These are phyloP conservation scores for Suillus tomentosus DNA, from an alignment of 768 basidiomycete genomes.

Conservation along the genomic window DNA sequence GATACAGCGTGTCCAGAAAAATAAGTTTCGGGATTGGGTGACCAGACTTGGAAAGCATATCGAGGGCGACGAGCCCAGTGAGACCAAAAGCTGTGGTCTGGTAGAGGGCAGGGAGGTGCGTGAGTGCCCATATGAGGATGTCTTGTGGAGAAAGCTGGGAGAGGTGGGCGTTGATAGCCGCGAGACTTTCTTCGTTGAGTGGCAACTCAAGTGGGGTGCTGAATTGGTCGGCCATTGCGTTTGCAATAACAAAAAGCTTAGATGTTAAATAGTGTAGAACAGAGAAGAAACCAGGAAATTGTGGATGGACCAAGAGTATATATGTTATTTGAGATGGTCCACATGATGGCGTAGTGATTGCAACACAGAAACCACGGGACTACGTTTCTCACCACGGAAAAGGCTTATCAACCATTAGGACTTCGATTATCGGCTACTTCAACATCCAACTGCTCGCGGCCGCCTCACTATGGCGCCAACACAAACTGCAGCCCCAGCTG, in stretches of 20 bases:
- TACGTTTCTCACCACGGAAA: background rate
- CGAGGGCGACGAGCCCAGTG: slow-evolving; percentile 90
- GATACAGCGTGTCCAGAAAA: slow-evolving; percentile 96
- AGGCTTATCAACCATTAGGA: background rate
- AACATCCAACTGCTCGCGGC: background rate
- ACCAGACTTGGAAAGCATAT: slow-evolving; percentile 80
- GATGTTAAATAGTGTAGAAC: background rate
- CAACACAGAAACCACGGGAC: background rate
- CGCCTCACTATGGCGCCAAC: slow-evolving; percentile 15
- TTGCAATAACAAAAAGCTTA: background rate
- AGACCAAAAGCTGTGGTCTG: slow-evolving; percentile 98
- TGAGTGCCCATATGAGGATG: slow-evolving; percentile 84
- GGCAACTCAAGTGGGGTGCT: slow-evolving; percentile 56
- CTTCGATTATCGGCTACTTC: background rate
- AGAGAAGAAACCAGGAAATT: background rate
- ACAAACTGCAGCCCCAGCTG: slow-evolving; percentile 10
- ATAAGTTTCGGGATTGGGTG: slow-evolving; percentile 75
- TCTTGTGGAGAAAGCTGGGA: slow-evolving; percentile 73
- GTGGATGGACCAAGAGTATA: background rate
- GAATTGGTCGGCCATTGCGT: slow-evolving; percentile 27
- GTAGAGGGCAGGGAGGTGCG: slow-evolving; percentile 75
- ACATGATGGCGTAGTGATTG: slow-evolving; percentile 9
- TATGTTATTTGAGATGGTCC: slow-evolving; percentile 5
- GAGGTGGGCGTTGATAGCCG: slow-evolving; percentile 74
- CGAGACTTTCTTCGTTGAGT: slow-evolving; percentile 57